Evolutionary conservation across 345 rosid species (phyloP).

Genomic region (Trapa bicornis): DNA sequence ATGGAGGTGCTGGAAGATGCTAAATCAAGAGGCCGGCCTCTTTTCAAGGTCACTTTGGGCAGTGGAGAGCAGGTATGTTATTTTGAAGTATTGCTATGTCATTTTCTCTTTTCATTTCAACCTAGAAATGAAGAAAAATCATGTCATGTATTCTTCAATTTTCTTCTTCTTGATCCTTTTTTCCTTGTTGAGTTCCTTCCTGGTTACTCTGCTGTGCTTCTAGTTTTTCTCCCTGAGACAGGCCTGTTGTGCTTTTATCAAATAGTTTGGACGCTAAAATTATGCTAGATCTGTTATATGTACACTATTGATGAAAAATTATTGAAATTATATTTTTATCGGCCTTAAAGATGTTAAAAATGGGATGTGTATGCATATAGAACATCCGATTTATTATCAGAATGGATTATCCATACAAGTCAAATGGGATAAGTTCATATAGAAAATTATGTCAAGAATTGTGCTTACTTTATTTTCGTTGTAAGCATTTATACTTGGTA

Average conservation of each 20-base stretch:
- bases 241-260: background rate
- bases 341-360: background rate
- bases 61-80: constrained; percentile 80
- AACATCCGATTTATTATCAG: background rate
- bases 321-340: background rate
- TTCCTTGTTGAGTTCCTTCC: background rate
- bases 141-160: background rate
- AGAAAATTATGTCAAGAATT: background rate
- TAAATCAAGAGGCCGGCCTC: constrained; percentile 62
- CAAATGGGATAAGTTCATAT: background rate
- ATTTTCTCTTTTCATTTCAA: constrained; percentile 1
- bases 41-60: constrained; percentile 71
- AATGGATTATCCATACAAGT: background rate
- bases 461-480: background rate
- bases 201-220: background rate
- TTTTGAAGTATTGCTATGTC: constrained; percentile 1
- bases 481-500: background rate
- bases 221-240: too few species aligned
- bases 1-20: constrained; percentile 96
- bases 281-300: background rate
- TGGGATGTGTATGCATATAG: background rate
- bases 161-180: background rate
- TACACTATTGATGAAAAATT: background rate
- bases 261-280: background rate
- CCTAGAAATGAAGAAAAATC: background rate